Evolutionary conservation across 345 rosid species (phyloP), one percentile per base, ranked within the genome.

Genomic region (Tarenaya hassleriana): DNA sequence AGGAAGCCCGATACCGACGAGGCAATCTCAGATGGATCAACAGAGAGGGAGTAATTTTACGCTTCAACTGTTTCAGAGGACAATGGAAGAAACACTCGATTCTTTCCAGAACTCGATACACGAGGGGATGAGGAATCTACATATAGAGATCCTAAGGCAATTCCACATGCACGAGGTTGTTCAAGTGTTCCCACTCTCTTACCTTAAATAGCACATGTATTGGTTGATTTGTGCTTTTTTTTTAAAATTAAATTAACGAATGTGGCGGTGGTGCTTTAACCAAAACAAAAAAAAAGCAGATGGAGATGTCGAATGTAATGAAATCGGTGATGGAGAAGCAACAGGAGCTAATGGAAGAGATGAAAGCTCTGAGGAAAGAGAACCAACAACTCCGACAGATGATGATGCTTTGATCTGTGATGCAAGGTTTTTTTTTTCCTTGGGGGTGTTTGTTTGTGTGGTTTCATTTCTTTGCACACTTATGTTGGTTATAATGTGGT

Each of bases 161-260:
- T 94, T 84, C 60, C 99, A 94, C 58, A 75, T 88, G 85, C 97
- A 85, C 60, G 88, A 86, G 92, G 99, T 86, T 73, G 17, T 40
- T 54, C 41, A 16, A 11, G 19, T 11, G 19, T 16, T 53, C 43
- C 17, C 14, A 42, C 7, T 33, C 42, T 29, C 61, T 37, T 15
- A 3, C 17, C n/a, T n/a, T n/a, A n/a, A n/a, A n/a, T n/a, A n/a
- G n/a, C n/a, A n/a, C n/a, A 6, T 34, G 55, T 17, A 47, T 13
- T 4, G n/a, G n/a, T n/a, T n/a, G n/a, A n/a, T n/a, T n/a, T n/a
- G n/a, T n/a, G n/a, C n/a, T n/a, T n/a, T n/a, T n/a, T n/a, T n/a
- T n/a, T n/a, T n/a, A n/a, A n/a, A n/a, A n/a, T n/a, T n/a, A n/a
- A n/a, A n/a, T n/a, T n/a, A n/a, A n/a, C n/a, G n/a, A n/a, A n/a